Evolutionary conservation across 331 rosid species (phyloP).

Genomic region (Cydonia oblonga): DNA sequence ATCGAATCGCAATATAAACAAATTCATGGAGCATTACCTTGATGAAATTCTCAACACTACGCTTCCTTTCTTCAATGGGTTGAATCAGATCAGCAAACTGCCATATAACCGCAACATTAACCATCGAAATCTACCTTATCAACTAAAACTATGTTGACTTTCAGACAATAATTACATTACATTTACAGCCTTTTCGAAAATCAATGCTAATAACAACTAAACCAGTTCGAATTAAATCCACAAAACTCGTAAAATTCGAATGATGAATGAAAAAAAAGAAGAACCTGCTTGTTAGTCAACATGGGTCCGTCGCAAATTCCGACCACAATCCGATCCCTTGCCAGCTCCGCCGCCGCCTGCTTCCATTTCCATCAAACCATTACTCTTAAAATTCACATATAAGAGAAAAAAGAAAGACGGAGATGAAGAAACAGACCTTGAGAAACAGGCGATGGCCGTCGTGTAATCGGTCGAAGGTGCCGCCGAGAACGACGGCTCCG

Average conservation of each 20-base stretch:
- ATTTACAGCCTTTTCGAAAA: neutral
- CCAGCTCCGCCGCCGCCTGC: constrained; percentile 67
- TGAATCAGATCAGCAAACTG: constrained; percentile 79
- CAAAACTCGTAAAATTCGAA: neutral
- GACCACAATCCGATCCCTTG: constrained; percentile 52
- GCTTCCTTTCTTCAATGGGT: constrained; percentile 61
- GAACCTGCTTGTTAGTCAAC: constrained; percentile 63
- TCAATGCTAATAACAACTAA: neutral
- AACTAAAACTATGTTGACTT: neutral
- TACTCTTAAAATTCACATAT: neutral
- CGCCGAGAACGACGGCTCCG: constrained; percentile 72
- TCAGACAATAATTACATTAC: neutral
- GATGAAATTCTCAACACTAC: constrained; percentile 49
- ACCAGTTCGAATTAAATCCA: neutral
- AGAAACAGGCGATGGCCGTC: constrained; percentile 89
- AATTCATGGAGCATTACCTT: constrained; percentile 45
- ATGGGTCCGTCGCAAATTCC: constrained; percentile 91
- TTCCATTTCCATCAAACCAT: neutral
- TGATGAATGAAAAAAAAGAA: neutral
- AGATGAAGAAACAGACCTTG: constrained; percentile 32
- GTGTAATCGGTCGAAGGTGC: constrained; percentile 88
- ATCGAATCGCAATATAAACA: neutral
- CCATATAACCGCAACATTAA: constrained; percentile 13
- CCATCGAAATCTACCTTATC: neutral
- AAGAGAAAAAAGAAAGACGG: no score